These are phyloP conservation scores for Claviceps spartinae DNA, from an alignment of 2,329 filamentous ascomycete genomes.

Conservation along the genomic window DNA sequence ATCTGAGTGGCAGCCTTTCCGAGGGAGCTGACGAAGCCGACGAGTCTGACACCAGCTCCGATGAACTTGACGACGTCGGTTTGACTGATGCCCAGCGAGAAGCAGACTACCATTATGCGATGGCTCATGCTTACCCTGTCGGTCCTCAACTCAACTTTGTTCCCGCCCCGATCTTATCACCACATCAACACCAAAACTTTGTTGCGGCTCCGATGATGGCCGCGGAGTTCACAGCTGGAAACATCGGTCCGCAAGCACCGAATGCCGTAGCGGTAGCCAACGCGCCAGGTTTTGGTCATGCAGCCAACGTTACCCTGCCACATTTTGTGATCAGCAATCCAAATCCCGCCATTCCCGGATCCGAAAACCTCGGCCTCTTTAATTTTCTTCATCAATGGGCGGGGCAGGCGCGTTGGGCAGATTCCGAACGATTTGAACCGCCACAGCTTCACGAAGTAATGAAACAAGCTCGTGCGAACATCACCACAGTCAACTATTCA, in stretches of 20 bases:
- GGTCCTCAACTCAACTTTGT: constrained; percentile 1
- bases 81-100: constrained; percentile 4
- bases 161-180: background rate
- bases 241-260: background rate
- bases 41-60: background rate
- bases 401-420: constrained; percentile 16
- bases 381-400: constrained; percentile 40
- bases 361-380: constrained; percentile 34
- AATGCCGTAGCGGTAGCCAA: constrained; percentile 1
- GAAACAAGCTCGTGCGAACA: constrained; percentile 12
- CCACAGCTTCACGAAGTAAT: constrained; percentile 20
- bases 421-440: constrained; percentile 12
- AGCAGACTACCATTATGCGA: constrained; percentile 5
- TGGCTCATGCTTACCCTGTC: constrained; percentile 1
- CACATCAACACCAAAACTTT: background rate
- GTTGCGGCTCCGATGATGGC: background rate
- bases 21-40: background rate
- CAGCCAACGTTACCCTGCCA: constrained; percentile 3
- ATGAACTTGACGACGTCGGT: background rate
- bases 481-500: constrained; percentile 20
- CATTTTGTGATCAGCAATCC: constrained; percentile 18
- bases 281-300: background rate
- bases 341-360: constrained; percentile 27
- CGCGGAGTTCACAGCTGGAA: background rate
- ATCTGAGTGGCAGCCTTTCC: background rate